These are phyloP conservation scores for Cylindrotheca closterium DNA, from an alignment of 108 stramenopile species.

Conservation along the genomic window DNA sequence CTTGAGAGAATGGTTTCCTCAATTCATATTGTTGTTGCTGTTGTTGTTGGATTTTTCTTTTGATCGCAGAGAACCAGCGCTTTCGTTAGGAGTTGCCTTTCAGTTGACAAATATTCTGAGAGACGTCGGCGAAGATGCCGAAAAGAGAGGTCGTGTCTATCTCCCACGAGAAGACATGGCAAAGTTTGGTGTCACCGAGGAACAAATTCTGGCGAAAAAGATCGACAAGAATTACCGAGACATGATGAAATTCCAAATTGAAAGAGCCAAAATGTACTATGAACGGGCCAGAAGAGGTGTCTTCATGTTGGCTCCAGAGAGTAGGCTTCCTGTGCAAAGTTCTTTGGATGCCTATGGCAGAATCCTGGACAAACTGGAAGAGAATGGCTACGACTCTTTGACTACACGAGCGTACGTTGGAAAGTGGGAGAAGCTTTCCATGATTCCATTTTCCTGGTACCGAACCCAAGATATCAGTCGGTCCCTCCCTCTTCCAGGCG, in stretches of 20 bases:
- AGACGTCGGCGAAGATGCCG: constrained; percentile 96
- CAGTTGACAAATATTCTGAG: constrained; percentile 98
- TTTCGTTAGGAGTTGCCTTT: constrained; percentile 95
- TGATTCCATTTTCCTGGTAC: constrained; percentile 92
- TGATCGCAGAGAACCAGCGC: constrained; percentile 79
- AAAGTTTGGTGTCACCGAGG: constrained; percentile 89
- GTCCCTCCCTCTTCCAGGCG: constrained; percentile 72
- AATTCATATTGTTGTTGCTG: not conserved
- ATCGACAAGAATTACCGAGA: constrained; percentile 90
- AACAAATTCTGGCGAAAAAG: constrained; percentile 85
- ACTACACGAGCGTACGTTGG: constrained; percentile 93
- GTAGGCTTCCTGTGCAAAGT: constrained; percentile 87
- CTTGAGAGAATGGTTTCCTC: not conserved
- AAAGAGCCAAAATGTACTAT: constrained; percentile 91
- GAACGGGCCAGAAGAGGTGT: constrained; percentile 91
- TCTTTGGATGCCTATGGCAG: constrained; percentile 92
- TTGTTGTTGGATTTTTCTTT: not conserved
- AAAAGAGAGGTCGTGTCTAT: constrained; percentile 90
- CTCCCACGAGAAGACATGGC: constrained; percentile 89
- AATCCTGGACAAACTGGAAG: constrained; percentile 94
- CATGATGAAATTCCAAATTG: constrained; percentile 95
- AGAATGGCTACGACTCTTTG: constrained; percentile 93
- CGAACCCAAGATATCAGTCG: constrained; percentile 81
- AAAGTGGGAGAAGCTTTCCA: constrained; percentile 95
- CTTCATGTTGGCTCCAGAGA: constrained; percentile 87